Evolutionary conservation across 116 monocot genomes (phyloP).

Genomic region (Dioscorea cayenensis): DNA sequence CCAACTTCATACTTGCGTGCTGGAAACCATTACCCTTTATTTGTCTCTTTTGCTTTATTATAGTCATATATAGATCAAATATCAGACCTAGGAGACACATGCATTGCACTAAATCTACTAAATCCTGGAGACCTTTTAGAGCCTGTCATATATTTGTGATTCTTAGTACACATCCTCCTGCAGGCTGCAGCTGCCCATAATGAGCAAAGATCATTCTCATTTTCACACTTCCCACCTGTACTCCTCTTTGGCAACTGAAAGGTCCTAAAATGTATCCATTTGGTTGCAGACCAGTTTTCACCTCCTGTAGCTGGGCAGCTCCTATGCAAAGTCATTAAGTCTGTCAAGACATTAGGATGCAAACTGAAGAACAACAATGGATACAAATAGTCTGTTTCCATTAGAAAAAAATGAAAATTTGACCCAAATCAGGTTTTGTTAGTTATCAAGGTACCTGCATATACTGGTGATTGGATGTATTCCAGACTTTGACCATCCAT

Average conservation of each 20-base stretch:
- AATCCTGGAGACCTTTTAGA: slow-evolving; percentile 36
- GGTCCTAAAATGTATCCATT: slow-evolving; percentile 18
- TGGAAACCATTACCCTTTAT: no score
- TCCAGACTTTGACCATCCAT: not conserved
- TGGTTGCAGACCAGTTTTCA: not conserved
- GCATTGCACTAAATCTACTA: slow-evolving; percentile 77
- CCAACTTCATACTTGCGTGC: no score
- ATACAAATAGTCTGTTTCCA: not conserved
- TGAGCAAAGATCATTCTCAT: slow-evolving; percentile 50
- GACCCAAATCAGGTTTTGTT: no score
- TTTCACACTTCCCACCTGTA: slow-evolving; percentile 21
- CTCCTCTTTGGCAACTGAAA: slow-evolving; percentile 20
- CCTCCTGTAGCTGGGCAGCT: not conserved
- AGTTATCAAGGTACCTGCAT: no score
- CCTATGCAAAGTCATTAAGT: not conserved
- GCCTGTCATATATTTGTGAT: slow-evolving; percentile 73
- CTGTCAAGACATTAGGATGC: not conserved
- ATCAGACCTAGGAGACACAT: slow-evolving; percentile 25
- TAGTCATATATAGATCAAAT: not conserved
- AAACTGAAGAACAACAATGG: not conserved
- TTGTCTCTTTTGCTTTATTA: not conserved
- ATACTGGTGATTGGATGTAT: no score
- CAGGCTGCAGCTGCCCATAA: slow-evolving; percentile 64
- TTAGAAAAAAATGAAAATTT: no score
- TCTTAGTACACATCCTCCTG: slow-evolving; percentile 67